phyloP scores from a whole-genome alignment of 1,284 basidiomycete genomes.

The Malassezia furfur region DNA sequence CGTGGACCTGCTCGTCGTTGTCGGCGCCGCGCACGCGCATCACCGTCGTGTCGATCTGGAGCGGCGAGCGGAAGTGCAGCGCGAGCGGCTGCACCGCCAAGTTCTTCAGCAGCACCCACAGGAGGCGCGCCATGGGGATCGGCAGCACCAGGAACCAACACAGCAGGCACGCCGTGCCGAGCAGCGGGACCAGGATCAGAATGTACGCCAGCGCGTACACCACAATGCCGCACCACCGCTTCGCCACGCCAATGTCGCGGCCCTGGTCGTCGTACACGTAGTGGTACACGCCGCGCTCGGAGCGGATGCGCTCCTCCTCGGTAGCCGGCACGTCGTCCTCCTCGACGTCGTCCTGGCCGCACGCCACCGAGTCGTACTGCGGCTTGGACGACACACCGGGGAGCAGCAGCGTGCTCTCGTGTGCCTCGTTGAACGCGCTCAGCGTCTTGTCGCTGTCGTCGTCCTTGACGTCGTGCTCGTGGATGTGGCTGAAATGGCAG shows the following conservation, averaged over 20 bases:
- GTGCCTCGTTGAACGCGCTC: neutral
- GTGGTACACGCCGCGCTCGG: constrained; percentile 38
- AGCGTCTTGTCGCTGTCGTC: constrained; percentile 3
- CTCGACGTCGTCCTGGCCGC: constrained; percentile 2
- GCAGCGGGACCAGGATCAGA: constrained; percentile 75
- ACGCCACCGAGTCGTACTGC: neutral
- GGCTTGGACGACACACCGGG: neutral
- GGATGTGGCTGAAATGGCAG: constrained; percentile 4
- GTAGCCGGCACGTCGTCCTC: constrained; percentile 18
- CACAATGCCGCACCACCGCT: constrained; percentile 28
- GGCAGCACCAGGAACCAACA: constrained; percentile 91
- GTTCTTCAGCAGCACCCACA: constrained; percentile 81
- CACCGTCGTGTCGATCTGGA: constrained; percentile 20
- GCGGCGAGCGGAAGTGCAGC: constrained; percentile 70
- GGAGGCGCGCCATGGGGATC: constrained; percentile 95
- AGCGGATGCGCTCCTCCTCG: constrained; percentile 26
- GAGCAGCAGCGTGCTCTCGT: constrained; percentile 13
- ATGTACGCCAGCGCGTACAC: constrained; percentile 60
- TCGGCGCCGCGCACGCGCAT: constrained; percentile 22
- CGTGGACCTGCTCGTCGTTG: constrained; percentile 24
- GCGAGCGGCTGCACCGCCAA: constrained; percentile 70
- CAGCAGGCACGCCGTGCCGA: constrained; percentile 58
- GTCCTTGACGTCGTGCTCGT: constrained; percentile 16
- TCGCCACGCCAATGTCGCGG: constrained; percentile 27
- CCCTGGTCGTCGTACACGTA: constrained; percentile 38